Percentiles rank a stretch among this genome's conserved stretches.
Conservation (phyloP, 1,139 yeast species). For the Zhuliangozyma parablackwelliae region DNA sequence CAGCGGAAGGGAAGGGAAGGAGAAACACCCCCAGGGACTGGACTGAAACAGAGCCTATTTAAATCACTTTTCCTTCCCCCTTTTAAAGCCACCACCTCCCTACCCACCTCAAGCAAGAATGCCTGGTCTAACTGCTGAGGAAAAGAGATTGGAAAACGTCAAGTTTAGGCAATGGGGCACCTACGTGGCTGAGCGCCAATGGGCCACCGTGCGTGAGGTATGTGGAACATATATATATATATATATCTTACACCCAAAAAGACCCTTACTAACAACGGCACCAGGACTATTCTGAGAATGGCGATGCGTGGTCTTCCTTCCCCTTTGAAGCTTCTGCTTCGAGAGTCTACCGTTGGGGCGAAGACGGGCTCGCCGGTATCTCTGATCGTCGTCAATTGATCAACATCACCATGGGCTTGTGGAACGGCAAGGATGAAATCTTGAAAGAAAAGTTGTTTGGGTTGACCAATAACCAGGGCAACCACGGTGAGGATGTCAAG, state of each 20-base stretch:
- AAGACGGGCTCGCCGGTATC: conserved; percentile 92
- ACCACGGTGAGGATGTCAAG: conserved; percentile 95
- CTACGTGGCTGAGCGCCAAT: conserved; percentile 82
- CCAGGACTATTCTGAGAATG: conserved; percentile 72
- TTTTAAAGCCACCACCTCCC: too few relatives aligned
- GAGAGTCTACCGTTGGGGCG: conserved; percentile 92
- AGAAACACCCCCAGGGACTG: too few relatives aligned
- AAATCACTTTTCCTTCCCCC: too few relatives aligned
- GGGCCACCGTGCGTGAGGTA: conserved; percentile 86
- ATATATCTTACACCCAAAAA: too few relatives aligned
- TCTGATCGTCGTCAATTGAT: conserved; percentile 80
- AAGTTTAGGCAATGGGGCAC: conserved; percentile 94
- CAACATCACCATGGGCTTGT: conserved; percentile 75
- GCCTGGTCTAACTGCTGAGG: conserved; percentile 51
- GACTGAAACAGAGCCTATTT: too few relatives aligned
- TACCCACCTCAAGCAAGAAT: neutral
- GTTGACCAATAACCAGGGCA: conserved; percentile 87
- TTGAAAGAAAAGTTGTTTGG: conserved; percentile 88
- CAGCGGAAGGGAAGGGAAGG: too few relatives aligned
- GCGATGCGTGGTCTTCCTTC: conserved; percentile 92
- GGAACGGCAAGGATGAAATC: conserved; percentile 89
- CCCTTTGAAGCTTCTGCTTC: conserved; percentile 85
- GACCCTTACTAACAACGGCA: too few relatives aligned
- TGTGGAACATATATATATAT: too few relatives aligned
- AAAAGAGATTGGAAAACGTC: conserved; percentile 57